Evolutionary conservation across 148 eudicot species (phyloP).

Genomic region (Chenopodium berlandieri): DNA sequence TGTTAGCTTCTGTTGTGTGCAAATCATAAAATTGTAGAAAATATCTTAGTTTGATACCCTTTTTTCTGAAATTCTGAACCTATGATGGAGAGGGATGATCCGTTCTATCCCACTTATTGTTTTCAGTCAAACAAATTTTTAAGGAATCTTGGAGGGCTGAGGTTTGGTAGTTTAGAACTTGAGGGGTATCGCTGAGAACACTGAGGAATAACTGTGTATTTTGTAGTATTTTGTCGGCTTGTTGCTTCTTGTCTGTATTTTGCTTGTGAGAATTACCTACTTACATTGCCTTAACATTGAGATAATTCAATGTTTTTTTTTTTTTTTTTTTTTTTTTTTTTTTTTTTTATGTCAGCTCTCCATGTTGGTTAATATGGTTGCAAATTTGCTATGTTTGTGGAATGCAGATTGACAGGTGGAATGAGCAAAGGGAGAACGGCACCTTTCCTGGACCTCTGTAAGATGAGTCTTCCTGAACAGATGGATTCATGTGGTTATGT

Average conservation of each 20-base stretch:
- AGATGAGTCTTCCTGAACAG: neutral
- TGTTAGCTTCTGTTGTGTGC: neutral
- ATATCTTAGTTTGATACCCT: neutral
- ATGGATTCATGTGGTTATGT: neutral
- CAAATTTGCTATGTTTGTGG: constrained; percentile 8
- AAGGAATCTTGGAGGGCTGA: neutral
- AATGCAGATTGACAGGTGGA: constrained; percentile 55
- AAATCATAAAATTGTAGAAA: neutral
- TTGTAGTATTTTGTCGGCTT: too few species aligned
- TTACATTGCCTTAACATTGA: neutral
- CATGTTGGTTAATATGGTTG: constrained; percentile 16
- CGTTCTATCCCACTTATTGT: neutral
- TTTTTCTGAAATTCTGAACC: neutral
- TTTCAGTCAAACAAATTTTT: neutral
- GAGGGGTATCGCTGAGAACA: neutral
- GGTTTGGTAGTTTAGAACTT: neutral
- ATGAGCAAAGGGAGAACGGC: constrained; percentile 60
- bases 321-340: neutral
- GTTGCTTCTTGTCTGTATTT: neutral
- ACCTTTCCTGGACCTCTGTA: constrained; percentile 58
- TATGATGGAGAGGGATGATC: neutral
- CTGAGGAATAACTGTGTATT: neutral
- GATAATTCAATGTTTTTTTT: too few species aligned
- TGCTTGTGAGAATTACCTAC: neutral
- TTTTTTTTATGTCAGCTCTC: neutral